Evolutionary conservation across 2,329 filamentous ascomycete species (phyloP).

Genomic region (Chrysoporthe deuterocubensis): DNA sequence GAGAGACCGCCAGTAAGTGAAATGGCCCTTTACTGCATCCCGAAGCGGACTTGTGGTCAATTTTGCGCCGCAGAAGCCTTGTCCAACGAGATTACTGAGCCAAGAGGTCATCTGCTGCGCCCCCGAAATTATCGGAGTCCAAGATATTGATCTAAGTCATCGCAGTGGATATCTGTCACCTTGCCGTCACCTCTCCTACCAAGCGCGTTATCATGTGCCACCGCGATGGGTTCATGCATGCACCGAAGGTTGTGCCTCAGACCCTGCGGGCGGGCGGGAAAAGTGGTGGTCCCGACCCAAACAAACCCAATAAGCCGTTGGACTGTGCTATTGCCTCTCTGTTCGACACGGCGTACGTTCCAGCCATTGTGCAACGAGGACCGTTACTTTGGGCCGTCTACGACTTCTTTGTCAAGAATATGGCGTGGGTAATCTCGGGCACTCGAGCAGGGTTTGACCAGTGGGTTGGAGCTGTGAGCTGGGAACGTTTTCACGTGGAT

Average conservation of each 20-base stretch:
- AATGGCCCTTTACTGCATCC: not conserved
- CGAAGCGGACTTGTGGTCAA: not conserved
- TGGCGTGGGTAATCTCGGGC: conserved; percentile 49
- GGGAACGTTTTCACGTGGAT: conserved; percentile 42
- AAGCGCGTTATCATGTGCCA: conserved; percentile 44
- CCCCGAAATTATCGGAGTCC: no score
- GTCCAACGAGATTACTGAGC: not conserved
- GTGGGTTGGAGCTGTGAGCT: conserved; percentile 50
- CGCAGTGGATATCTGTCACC: conserved; percentile 39
- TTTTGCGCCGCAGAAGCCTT: not conserved
- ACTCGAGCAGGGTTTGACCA: conserved; percentile 52
- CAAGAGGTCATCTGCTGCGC: not conserved
- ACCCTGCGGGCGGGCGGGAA: conserved; percentile 30
- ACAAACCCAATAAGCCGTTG: conserved; percentile 47
- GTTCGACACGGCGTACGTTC: conserved; percentile 56
- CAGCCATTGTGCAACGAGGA: conserved; percentile 49
- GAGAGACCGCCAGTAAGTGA: conserved; percentile 40
- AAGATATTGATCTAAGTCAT: not conserved
- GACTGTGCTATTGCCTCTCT: conserved; percentile 52
- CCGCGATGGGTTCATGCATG: conserved; percentile 43
- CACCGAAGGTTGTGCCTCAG: conserved; percentile 39
- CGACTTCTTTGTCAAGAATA: conserved; percentile 48
- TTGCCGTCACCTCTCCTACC: conserved; percentile 42
- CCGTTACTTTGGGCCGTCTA: conserved; percentile 50
- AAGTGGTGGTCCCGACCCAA: conserved; percentile 28